Evolutionary conservation across 179 eudicot genomes (phyloP).

Genomic region (Beta lomatogona): DNA sequence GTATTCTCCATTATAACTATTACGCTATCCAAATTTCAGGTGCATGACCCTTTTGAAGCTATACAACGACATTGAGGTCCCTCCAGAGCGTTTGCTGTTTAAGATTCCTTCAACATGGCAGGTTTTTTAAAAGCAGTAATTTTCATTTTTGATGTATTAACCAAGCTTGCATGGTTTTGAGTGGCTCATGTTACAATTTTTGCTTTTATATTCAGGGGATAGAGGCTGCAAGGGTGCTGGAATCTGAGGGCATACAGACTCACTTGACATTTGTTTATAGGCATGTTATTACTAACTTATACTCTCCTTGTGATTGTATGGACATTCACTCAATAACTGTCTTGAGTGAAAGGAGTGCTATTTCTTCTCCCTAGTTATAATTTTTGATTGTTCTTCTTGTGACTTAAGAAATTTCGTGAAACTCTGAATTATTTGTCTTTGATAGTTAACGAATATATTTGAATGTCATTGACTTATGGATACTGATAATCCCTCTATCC

Average conservation of each 20-base stretch:
- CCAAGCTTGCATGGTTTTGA: background rate
- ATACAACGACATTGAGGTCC: conserved; percentile 62
- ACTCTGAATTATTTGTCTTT: background rate
- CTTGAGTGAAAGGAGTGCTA: background rate
- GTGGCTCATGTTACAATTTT: conserved; percentile 10
- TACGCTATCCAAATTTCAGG: conserved; percentile 44
- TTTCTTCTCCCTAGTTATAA: background rate
- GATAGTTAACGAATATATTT: background rate
- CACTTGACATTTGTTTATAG: conserved; percentile 96
- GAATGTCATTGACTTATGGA: background rate
- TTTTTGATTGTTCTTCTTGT: background rate
- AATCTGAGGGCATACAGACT: conserved; percentile 95
- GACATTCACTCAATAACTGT: background rate
- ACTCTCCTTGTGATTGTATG: background rate
- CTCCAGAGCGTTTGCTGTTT: conserved; percentile 77
- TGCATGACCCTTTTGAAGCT: conserved; percentile 69
- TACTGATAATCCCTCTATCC: background rate
- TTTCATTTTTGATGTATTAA: background rate
- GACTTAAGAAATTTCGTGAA: background rate
- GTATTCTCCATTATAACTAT: background rate
- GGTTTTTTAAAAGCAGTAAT: conserved; percentile 35
- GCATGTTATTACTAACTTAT: conserved; percentile 31
- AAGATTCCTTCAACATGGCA: conserved; percentile 99
- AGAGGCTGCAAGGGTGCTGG: conserved; percentile 92
- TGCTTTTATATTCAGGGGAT: conserved; percentile 62